Evolutionary conservation across 192 early-diverging fungal species (phyloP).

Genomic region (Chytriomyces confervae): DNA sequence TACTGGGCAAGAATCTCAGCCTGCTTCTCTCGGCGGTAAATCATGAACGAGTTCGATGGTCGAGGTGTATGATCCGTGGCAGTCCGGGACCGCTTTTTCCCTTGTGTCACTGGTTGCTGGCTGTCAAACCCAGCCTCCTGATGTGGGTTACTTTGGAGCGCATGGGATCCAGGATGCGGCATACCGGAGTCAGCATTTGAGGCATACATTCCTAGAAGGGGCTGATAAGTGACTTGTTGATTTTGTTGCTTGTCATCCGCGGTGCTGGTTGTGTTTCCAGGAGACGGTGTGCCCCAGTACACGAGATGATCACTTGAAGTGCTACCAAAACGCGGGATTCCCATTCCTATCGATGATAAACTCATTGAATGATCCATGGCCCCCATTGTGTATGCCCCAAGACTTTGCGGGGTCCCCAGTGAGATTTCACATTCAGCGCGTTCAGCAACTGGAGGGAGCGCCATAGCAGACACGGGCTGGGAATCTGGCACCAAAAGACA

Average conservation of each 20-base stretch:
- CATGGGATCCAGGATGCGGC: not conserved
- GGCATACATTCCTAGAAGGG: too few species aligned
- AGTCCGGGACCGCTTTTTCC: not conserved
- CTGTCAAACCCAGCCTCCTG: not conserved
- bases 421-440: not conserved
- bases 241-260: not conserved
- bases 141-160: not conserved
- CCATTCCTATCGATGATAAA: not conserved
- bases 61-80: constrained; percentile 6
- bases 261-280: not conserved
- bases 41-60: constrained; percentile 58
- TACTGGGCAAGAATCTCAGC: constrained; percentile 50
- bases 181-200: not conserved
- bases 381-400: not conserved
- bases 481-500: constrained; percentile 1
- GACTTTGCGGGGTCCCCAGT: not conserved
- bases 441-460: constrained; percentile 27
- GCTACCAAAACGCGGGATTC: not conserved
- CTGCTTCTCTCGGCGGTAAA: constrained; percentile 64
- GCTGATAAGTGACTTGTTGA: not conserved
- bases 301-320: not conserved
- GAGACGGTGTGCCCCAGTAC: not conserved
- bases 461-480: not conserved
- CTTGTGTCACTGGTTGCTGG: not conserved
- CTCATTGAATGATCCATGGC: not conserved